Conservation (phyloP, 139 green algal species). For the Monoraphidium neglectum region DNA sequence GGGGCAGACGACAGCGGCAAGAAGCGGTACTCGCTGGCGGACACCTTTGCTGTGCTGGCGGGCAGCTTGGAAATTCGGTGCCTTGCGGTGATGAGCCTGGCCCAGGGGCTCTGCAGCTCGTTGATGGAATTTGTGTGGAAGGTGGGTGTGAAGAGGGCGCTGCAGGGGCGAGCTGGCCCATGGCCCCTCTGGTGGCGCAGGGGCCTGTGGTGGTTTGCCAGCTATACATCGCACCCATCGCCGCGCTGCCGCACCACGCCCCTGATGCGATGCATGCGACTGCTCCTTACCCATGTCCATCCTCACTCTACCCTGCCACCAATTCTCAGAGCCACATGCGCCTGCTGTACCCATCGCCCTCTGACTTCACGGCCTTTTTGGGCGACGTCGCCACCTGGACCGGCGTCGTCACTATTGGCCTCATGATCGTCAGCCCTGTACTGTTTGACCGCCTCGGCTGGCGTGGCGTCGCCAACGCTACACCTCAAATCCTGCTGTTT, state of each 20-base stretch:
- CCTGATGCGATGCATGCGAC: no score
- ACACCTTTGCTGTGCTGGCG: no score
- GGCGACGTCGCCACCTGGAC: slow-evolving; percentile 84
- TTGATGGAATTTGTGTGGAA: slow-evolving; percentile 96
- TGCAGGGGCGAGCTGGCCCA: no score
- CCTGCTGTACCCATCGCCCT: slow-evolving; percentile 78
- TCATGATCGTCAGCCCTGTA: slow-evolving; percentile 83
- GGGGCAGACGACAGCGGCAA: no score
- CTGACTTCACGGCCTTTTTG: slow-evolving; percentile 77
- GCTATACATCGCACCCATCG: no score
- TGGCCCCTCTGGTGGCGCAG: no score
- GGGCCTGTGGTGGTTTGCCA: no score
- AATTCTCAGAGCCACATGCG: slow-evolving; percentile 82
- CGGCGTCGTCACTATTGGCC: slow-evolving; percentile 76
- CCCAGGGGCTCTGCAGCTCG: slow-evolving; percentile 80
- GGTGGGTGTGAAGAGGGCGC: no score
- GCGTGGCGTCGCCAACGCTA: slow-evolving; percentile 75
- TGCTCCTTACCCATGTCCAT: no score
- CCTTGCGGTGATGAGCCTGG: slow-evolving; percentile 90
- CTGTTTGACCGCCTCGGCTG: slow-evolving; percentile 85
- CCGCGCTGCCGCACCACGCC: no score
- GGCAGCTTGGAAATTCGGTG: slow-evolving; percentile 70
- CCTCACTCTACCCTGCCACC: no score
- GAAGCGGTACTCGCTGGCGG: no score
- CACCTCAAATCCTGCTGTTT: slow-evolving; percentile 64